Evolutionary conservation across 2,329 filamentous ascomycete species (phyloP), one percentile per base, ranked within the genome.

Genomic region (Colletotrichum sojae): DNA sequence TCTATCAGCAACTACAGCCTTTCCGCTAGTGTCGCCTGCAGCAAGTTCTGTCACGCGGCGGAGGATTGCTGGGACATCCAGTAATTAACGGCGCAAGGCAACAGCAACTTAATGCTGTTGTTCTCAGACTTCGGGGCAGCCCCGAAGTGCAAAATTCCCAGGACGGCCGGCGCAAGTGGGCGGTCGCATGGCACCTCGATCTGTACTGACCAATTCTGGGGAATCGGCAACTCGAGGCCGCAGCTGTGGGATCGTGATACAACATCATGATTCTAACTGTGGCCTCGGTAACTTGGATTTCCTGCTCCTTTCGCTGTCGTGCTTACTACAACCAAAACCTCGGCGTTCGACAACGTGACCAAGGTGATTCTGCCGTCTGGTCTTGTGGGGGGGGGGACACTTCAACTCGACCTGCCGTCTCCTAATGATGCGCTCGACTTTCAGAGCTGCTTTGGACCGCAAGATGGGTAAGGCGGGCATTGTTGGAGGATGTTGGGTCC

Each of bases 11-110:
- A 98, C 82, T 99, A 93, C 87, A 97, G 95, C 78, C 87, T 99
- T 72, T 97, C 94, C 77, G 96, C 96, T 71, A 98, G 95, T 84
- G 96, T 99, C 71, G 95, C 96, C 51, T 99, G 96, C 88, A 98
- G 95, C 89, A 99, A 98, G 82, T 98, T 99, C 86, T 98, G 96
- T 83, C 96, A 99, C 82, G 96, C 95, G 48, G 95, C 95, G 51
- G 96, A 99, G 83, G 96, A 99, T 80, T 92, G 92, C 43, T 99
- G 96, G 96, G 91, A 94, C 78, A 93, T 99, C 75, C 89, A 98
- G 76, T 99, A 90, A 87, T 53, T 25, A 31, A n/a, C 12, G 13
- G 13, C 3, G 31, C 10, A n/a, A 27, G 16, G 31, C 51, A 5
- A 16, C 8, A n/a, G 31, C 8, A 16, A 45, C 18, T 52, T 46